Conservation (phyloP, 1,284 basidiomycete species). For the Sparassis latifolia region DNA sequence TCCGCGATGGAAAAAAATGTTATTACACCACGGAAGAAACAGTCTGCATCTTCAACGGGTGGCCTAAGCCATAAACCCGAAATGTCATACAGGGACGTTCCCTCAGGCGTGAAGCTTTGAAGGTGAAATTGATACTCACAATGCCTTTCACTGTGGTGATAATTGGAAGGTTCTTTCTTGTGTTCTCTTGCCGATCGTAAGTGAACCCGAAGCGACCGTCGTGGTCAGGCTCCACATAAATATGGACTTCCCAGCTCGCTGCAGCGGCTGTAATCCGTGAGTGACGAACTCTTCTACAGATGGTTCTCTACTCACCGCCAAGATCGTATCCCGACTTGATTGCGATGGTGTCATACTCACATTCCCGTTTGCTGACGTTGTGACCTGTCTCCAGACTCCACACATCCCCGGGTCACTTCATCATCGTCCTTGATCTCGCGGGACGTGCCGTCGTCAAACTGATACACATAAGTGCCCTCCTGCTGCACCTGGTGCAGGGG, state of each 20-base stretch:
- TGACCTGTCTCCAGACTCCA: constrained; percentile 19
- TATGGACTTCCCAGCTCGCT: constrained; percentile 20
- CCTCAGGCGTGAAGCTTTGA: not conserved
- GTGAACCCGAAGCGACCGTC: constrained; percentile 10
- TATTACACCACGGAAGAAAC: constrained; percentile 3
- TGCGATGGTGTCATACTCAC: constrained; percentile 23
- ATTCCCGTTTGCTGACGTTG: constrained; percentile 24
- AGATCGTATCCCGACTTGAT: constrained; percentile 29
- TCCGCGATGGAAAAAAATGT: not conserved
- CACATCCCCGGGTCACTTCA: constrained; percentile 21
- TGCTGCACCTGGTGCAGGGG: not conserved
- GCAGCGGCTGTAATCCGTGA: not conserved
- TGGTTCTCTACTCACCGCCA: constrained; percentile 9
- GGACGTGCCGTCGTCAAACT: constrained; percentile 11
- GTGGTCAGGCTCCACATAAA: constrained; percentile 13
- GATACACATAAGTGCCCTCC: not conserved
- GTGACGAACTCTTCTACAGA: not conserved
- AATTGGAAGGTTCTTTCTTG: constrained; percentile 9
- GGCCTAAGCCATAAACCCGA: constrained; percentile 1
- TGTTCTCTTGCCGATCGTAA: not conserved
- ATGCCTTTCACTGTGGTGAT: constrained; percentile 16
- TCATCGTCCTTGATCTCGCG: constrained; percentile 17
- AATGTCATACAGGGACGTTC: not conserved
- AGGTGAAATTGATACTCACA: constrained; percentile 5
- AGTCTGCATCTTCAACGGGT: constrained; percentile 6